Conservation (phyloP, 2,329 filamentous ascomycete species). For the Diaporthe helianthi region DNA sequence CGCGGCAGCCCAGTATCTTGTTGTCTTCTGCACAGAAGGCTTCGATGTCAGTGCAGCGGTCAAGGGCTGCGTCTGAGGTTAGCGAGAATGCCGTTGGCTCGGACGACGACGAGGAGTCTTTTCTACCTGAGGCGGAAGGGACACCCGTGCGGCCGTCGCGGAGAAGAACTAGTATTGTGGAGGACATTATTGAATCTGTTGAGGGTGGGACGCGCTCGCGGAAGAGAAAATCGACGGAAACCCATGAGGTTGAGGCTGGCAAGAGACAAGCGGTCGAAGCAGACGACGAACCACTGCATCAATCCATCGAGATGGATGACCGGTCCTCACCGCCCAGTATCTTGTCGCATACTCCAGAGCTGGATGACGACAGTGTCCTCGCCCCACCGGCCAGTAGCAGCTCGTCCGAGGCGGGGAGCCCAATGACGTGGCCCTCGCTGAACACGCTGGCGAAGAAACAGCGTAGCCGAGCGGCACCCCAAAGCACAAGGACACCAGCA, state of each 20-base stretch:
- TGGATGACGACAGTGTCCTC: constrained; percentile 56
- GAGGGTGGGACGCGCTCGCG: constrained; percentile 46
- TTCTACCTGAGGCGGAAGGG: constrained; percentile 41
- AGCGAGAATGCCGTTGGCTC: constrained; percentile 28
- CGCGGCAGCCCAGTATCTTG: constrained; percentile 67
- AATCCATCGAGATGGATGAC: constrained; percentile 38
- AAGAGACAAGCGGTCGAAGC: constrained; percentile 40
- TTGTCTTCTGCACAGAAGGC: constrained; percentile 55
- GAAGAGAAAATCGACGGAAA: constrained; percentile 64
- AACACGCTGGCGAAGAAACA: constrained; percentile 57
- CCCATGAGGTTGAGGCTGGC: constrained; percentile 46
- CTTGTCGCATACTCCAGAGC: constrained; percentile 39
- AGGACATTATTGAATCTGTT: background rate
- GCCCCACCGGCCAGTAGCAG: constrained; percentile 64
- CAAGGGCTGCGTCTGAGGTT: constrained; percentile 37
- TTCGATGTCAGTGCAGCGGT: constrained; percentile 37
- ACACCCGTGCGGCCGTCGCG: constrained; percentile 38
- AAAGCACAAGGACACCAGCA: constrained; percentile 47
- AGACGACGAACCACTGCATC: constrained; percentile 36
- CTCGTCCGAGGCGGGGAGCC: constrained; percentile 50
- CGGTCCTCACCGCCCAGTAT: constrained; percentile 43
- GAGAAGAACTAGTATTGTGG: constrained; percentile 26
- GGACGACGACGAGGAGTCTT: constrained; percentile 41
- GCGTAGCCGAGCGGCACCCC: constrained; percentile 38
- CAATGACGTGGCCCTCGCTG: constrained; percentile 59